Conservation (phyloP, 306 rosid genomes). For the Cucurbita ficifolia region DNA sequence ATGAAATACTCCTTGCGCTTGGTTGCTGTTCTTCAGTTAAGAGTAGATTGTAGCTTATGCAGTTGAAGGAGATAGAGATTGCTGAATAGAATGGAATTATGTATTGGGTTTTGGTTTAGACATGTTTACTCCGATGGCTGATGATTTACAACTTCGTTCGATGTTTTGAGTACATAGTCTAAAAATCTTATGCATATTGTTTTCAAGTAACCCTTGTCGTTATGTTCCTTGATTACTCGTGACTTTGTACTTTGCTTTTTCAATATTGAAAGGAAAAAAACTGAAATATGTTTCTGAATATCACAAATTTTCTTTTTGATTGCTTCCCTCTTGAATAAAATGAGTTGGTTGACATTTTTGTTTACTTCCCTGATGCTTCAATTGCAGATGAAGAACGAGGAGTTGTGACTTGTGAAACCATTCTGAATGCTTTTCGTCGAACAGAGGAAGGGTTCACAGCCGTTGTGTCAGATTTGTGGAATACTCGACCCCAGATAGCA, state of each 20-base stretch:
- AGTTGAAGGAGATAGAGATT: background rate
- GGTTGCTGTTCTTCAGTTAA: background rate
- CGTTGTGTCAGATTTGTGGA: conserved; percentile 50
- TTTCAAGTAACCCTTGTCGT: background rate
- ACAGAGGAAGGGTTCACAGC: conserved; percentile 75
- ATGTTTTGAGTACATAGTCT: background rate
- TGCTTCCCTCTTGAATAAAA: background rate
- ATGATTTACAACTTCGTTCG: background rate
- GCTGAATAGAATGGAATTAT: background rate
- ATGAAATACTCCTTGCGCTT: background rate
- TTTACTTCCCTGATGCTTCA: conserved; percentile 31
- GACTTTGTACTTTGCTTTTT: background rate
- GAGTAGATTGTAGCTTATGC: background rate
- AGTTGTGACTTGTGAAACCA: conserved; percentile 47
- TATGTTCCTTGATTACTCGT: background rate
- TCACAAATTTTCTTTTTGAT: background rate
- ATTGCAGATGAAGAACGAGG: conserved; percentile 37
- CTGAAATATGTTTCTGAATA: background rate
- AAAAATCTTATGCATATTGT: background rate
- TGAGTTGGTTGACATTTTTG: conserved; percentile 9
- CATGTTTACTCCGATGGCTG: background rate
- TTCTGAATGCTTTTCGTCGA: conserved; percentile 38
- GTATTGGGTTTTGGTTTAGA: background rate
- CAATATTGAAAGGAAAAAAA: too few relatives aligned
- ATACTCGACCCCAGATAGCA: conserved; percentile 44